These are phyloP conservation scores for Phylloporus arenicola DNA, from an alignment of 768 basidiomycete genomes.

Conservation along the genomic window DNA sequence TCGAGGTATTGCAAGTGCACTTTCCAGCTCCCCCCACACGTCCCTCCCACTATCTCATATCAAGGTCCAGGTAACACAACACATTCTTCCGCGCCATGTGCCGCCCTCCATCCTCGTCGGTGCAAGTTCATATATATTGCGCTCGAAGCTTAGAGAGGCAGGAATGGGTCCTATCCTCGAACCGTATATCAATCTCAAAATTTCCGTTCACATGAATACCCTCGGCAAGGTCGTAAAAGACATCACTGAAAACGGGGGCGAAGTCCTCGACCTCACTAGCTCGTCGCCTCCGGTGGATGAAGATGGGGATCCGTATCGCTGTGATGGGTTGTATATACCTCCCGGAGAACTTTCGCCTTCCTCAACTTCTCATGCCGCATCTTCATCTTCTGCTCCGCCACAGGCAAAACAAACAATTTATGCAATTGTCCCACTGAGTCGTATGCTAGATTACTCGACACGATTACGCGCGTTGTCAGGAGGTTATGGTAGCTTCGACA, in stretches of 20 bases:
- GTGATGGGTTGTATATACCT: conserved; percentile 71
- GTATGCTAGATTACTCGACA: conserved; percentile 75
- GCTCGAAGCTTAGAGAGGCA: conserved; percentile 52
- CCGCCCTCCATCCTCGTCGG: conserved; percentile 55
- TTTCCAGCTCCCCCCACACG: conserved; percentile 77
- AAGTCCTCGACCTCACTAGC: conserved; percentile 59
- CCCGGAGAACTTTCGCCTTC: conserved; percentile 75
- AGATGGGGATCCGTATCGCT: conserved; percentile 40
- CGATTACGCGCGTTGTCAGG: conserved; percentile 76
- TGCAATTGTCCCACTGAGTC: conserved; percentile 72
- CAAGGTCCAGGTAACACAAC: conserved; percentile 47
- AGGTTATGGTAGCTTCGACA: conserved; percentile 78
- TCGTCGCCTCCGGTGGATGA: conserved; percentile 33
- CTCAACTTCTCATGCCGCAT: conserved; percentile 31
- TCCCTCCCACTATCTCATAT: conserved; percentile 64
- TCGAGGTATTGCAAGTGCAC: conserved; percentile 62
- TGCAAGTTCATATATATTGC: conserved; percentile 59
- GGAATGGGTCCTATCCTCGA: conserved; percentile 75
- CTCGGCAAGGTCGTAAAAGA: conserved; percentile 80
- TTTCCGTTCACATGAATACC: conserved; percentile 59
- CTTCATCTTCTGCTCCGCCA: conserved; percentile 30
- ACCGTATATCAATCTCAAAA: conserved; percentile 67
- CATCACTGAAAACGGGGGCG: conserved; percentile 78
- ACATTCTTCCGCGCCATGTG: conserved; percentile 38
- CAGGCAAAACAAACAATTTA: conserved; percentile 59